These are phyloP conservation scores for Trypanosoma melophagium DNA, from an alignment of 208 protist species.

Conservation along the genomic window DNA sequence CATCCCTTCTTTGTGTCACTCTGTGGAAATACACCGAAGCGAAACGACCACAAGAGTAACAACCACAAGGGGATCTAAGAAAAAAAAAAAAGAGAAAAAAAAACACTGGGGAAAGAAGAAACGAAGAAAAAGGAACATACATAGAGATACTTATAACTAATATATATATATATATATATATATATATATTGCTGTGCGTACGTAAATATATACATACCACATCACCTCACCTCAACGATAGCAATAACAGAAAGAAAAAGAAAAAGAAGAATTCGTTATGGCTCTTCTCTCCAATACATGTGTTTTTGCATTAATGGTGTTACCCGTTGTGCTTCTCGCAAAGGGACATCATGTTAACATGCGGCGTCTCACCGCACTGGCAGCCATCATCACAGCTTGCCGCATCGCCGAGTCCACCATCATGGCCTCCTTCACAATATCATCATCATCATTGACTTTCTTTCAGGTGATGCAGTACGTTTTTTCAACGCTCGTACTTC, in stretches of 20 bases:
- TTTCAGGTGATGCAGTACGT: slow-evolving; percentile 14
- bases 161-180: slow-evolving; percentile 3
- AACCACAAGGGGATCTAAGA: no score
- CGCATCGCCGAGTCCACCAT: slow-evolving; percentile 64
- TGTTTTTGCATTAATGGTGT: slow-evolving; percentile 73
- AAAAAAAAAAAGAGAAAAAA: no score
- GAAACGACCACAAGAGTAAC: no score
- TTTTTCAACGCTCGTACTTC: slow-evolving; percentile 36
- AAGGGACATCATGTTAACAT: slow-evolving; percentile 62
- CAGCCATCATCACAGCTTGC: slow-evolving; percentile 35
- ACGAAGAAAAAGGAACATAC: no score
- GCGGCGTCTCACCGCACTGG: slow-evolving; percentile 35
- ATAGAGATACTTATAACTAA: slow-evolving; percentile 6
- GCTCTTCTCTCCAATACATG: slow-evolving; percentile 62
- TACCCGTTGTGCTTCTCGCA: slow-evolving; percentile 61
- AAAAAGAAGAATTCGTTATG: slow-evolving; percentile 33
- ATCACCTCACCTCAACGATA: background rate
- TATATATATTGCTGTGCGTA: no score
- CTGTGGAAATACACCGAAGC: no score
- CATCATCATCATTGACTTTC: slow-evolving; percentile 2
- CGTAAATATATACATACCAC: slow-evolving; percentile 2
- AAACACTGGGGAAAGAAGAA: no score
- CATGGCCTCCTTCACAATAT: slow-evolving; percentile 21
- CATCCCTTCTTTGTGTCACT: no score
- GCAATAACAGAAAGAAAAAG: background rate